phyloP scores from a whole-genome alignment of 192 early-diverging fungal species.

The Coemansia sp. region DNA sequence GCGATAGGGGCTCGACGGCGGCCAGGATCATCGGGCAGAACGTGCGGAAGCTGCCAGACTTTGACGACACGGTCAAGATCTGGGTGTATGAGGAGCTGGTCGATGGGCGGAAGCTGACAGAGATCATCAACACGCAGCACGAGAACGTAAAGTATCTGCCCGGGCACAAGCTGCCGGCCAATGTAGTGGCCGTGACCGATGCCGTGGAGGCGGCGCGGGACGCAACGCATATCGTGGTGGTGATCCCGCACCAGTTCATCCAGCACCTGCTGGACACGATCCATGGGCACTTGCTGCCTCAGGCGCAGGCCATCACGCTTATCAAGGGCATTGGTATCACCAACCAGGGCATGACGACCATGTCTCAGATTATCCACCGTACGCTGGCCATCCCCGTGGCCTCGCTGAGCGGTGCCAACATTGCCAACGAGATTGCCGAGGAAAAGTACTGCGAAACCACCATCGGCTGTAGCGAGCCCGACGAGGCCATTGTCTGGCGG shows the following conservation, averaged over 20 bases:
- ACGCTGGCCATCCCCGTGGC: constrained; percentile 70
- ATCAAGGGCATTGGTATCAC: constrained; percentile 90
- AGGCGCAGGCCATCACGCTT: constrained; percentile 86
- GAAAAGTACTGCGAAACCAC: constrained; percentile 96
- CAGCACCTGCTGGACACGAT: constrained; percentile 58
- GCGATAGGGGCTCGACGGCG: constrained; percentile 88
- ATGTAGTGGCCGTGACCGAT: constrained; percentile 82
- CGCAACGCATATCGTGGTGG: constrained; percentile 90
- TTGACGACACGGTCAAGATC: constrained; percentile 79
- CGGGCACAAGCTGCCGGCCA: constrained; percentile 73
- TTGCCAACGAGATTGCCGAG: constrained; percentile 90
- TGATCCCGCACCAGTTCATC: constrained; percentile 95
- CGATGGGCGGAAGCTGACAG: constrained; percentile 77
- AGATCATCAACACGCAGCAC: constrained; percentile 91
- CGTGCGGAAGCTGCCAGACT: constrained; percentile 58
- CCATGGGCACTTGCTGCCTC: constrained; percentile 58
- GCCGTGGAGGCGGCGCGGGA: constrained; percentile 67
- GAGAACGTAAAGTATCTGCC: constrained; percentile 91
- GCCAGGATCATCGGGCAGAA: constrained; percentile 89
- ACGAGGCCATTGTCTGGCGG: constrained; percentile 73
- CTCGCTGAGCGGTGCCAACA: constrained; percentile 94
- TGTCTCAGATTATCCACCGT: constrained; percentile 76
- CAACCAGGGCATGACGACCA: constrained; percentile 65
- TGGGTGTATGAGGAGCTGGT: constrained; percentile 96
- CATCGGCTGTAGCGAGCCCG: constrained; percentile 64